Evolutionary conservation across 257 asterid species (phyloP).

Genomic region (Cinchona pubescens): DNA sequence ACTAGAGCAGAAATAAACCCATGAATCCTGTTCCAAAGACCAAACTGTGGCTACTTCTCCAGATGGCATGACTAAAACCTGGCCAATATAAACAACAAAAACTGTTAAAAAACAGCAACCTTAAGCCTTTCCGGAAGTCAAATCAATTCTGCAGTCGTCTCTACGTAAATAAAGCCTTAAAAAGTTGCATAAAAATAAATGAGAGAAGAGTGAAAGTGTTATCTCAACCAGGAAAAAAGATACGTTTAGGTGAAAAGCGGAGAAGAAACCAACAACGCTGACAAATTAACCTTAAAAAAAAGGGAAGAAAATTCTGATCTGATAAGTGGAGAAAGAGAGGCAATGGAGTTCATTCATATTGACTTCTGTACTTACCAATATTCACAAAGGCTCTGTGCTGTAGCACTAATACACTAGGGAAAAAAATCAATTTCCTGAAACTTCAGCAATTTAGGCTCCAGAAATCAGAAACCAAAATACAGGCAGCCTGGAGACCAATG

Average conservation of each 20-base stretch:
- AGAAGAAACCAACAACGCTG: background rate
- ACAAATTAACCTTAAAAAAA: background rate
- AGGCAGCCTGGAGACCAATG: background rate
- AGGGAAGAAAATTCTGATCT: no score
- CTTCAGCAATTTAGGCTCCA: no score
- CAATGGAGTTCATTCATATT: no score
- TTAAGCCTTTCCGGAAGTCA: background rate
- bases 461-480: background rate
- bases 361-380: no score
- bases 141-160: slow-evolving; percentile 2
- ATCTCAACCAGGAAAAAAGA: background rate
- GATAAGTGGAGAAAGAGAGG: no score
- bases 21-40: slow-evolving; percentile 65
- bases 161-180: background rate
- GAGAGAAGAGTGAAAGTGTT: background rate
- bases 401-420: no score
- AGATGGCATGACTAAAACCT: slow-evolving; percentile 90
- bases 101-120: no score
- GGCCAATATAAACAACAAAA: background rate
- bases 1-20: no score
- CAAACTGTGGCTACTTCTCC: slow-evolving; percentile 62
- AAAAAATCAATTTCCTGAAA: no score
- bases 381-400: no score
- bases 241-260: no score
- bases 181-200: background rate